These are phyloP conservation scores for Madurella fahalii DNA, from an alignment of 2,329 filamentous ascomycete species.

Conservation along the genomic window DNA sequence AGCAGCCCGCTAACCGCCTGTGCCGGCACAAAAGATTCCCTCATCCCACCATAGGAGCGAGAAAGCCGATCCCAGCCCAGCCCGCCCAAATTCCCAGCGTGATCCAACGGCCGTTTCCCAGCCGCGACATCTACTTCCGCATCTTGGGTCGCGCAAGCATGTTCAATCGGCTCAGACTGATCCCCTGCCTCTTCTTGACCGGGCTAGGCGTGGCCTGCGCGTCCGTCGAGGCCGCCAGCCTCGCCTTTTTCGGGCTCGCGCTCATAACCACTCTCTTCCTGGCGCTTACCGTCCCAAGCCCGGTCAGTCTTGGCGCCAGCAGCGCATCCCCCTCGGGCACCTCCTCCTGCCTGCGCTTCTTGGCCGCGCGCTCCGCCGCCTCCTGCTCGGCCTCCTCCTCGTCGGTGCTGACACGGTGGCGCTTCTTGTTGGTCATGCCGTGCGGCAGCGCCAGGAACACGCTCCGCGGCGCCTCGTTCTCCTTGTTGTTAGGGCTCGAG, in stretches of 20 bases:
- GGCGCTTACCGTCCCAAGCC: slow-evolving; percentile 17
- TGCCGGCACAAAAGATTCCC: no score
- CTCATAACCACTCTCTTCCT: slow-evolving; percentile 34
- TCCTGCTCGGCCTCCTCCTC: slow-evolving; percentile 52
- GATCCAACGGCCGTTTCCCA: no score
- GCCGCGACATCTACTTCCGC: slow-evolving; percentile 32
- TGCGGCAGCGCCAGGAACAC: slow-evolving; percentile 50
- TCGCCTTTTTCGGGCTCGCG: slow-evolving; percentile 29
- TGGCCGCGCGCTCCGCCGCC: slow-evolving; percentile 47
- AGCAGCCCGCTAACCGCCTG: no score
- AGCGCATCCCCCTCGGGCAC: slow-evolving; percentile 50
- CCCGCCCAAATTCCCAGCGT: no score
- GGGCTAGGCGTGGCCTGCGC: slow-evolving; percentile 38
- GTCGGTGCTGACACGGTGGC: slow-evolving; percentile 53
- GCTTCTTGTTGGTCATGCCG: slow-evolving; percentile 63
- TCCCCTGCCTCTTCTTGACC: slow-evolving; percentile 47
- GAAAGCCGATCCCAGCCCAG: no score
- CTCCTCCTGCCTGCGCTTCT: slow-evolving; percentile 53
- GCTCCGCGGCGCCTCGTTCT: slow-evolving; percentile 43
- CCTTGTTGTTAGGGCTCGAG: slow-evolving; percentile 51
- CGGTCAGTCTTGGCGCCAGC: slow-evolving; percentile 45
- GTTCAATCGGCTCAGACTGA: slow-evolving; percentile 58
- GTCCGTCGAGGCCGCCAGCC: slow-evolving; percentile 16
- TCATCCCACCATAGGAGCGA: no score
- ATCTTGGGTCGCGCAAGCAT: slow-evolving; percentile 59